Evolutionary conservation across 768 basidiomycete species (phyloP).

Genomic region (Auriscalpium microsporum): DNA sequence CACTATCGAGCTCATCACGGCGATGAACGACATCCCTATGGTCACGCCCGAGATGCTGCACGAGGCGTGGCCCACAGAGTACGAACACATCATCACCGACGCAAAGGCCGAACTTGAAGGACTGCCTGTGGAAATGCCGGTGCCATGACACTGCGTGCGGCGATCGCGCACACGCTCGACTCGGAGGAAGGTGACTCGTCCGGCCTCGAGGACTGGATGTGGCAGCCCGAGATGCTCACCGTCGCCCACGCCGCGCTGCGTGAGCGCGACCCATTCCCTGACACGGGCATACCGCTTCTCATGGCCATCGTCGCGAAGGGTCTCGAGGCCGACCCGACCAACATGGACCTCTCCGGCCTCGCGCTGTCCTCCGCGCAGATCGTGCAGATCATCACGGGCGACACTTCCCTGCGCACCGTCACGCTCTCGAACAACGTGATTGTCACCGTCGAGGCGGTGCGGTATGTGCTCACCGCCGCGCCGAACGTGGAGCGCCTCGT

Average conservation of each 20-base stretch:
- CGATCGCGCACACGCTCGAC: no score
- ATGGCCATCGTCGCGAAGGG: not conserved
- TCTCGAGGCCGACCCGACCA: not conserved
- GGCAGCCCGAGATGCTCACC: not conserved
- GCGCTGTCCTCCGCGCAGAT: not conserved
- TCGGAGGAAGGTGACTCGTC: not conserved
- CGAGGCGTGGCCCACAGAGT: conserved; percentile 2
- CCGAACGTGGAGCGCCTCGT: not conserved
- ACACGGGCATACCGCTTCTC: not conserved
- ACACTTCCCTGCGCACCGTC: not conserved
- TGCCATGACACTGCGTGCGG: not conserved
- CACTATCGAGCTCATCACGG: not conserved
- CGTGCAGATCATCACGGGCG: not conserved
- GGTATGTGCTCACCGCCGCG: not conserved
- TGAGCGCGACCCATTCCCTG: not conserved
- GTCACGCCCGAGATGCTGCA: not conserved
- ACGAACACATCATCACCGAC: not conserved
- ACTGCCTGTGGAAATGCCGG: not conserved
- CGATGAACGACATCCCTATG: not conserved
- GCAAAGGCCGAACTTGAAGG: not conserved
- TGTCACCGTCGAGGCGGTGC: not conserved
- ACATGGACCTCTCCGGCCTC: not conserved
- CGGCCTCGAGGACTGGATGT: not conserved
- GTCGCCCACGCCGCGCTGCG: not conserved
- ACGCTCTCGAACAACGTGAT: not conserved